Evolutionary conservation across 2,329 filamentous ascomycete species (phyloP), one percentile per base, ranked within the genome.

Genomic region (Sarocladium kiliense): DNA sequence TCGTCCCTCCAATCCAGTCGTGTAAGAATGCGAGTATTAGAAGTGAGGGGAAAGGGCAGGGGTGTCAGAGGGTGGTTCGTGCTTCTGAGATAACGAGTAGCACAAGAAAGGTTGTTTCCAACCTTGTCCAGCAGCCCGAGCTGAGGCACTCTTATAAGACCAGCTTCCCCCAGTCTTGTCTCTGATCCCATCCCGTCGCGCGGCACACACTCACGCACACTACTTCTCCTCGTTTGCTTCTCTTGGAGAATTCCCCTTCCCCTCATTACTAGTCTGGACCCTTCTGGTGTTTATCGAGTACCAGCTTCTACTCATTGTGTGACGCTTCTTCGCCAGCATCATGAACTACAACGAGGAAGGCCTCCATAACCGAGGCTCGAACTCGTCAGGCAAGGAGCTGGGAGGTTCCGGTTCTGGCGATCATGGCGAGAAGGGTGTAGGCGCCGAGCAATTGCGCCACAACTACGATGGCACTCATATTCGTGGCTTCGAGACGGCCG

Each of bases 401-500:
- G 37, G 47, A 44, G 18, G 27, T 19, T 27, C 41, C 41, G 23
- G 14, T 3, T 11, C 19, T 16, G 30, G 49, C 11, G 30, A 36
- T 16, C 5, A 23, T 16, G 21, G 30, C 49, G 51, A 54, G 51
- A 54, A 54, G 21, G 32, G 30, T n/a, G 23, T 16, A 32, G 16
- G 41, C 53, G 58, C 47, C 4, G 47, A 51, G n/a, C 7, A 34
- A 4, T 25, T 51, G 26, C 47, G 57, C 55, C 27, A 61, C n/a
- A 64, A 67, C 21, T 58, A 63, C 54, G 63, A 66, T 2, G 65
- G 67, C 56, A 59, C 69, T 42, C 71, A 71, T 58, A 73, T 79
- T 59, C 72, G 72, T 45, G 77, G 77, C 59, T 66, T 79, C 59
- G 77, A 79, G 72, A 79, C 77, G 16, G 73, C 71, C 53, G 65